Evolutionary conservation across 2,329 filamentous ascomycete species (phyloP), one percentile per base, ranked within the genome.

Genomic region (Colletotrichum orbiculare): DNA sequence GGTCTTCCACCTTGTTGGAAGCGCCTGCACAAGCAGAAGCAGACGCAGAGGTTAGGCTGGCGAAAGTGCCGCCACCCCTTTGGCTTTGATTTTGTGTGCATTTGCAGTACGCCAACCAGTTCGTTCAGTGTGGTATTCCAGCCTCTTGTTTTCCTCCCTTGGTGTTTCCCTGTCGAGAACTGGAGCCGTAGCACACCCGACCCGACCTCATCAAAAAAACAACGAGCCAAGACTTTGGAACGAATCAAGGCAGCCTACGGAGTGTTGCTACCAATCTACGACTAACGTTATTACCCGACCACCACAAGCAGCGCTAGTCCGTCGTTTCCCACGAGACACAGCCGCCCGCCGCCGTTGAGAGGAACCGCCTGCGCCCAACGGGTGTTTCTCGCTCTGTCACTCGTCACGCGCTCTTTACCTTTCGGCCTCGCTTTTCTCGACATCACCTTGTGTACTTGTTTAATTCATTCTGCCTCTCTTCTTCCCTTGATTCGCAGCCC

Each of bases 281-380:
- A 25, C 25, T 25, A 25, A 25, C 38, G 38, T 4, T 13, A 41
- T 4, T 13, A 41, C 10, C 13, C 13, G 42, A 39, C 56, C 39
- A 25, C 25, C 25, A 25, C 25, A 25, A 66, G 53, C 47, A 53
- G 42, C 59, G 42, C 63, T 66, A 66, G 52, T 47, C 48, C 38
- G 33, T 62, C 53, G 39, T 37, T 53, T 57, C 54, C 58, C 63
- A 57, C 47, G 63, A 66, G 52, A 63, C 63, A 63, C 58, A 63
- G 62, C 62, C 61, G 57, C 17, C 61, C 57, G 58, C 62, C 50
- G 63, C 63, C 63, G 53, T 66, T 66, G 58, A 65, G 56, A 50
- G 39, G 25, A 42, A 33, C 42, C 62, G 50, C 57, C 52, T 58
- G 55, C 38, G 43, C 55, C 43, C 57, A 65, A 62, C 62, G 50